These are phyloP conservation scores for Cryptococcus sp. DNA, from an alignment of 1,284 basidiomycete genomes.

Conservation along the genomic window DNA sequence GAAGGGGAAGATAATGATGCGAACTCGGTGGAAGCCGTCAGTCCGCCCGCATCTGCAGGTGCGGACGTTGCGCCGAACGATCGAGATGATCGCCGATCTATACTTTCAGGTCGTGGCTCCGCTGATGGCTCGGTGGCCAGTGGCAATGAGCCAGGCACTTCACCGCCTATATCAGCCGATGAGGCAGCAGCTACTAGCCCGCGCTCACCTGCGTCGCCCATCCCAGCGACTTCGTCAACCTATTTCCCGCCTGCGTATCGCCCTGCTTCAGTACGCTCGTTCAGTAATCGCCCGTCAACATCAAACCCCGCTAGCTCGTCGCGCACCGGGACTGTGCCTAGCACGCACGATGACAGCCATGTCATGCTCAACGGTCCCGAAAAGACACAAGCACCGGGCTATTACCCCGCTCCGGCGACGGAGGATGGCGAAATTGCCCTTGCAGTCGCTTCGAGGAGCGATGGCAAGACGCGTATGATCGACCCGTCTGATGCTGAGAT, in stretches of 20 bases:
- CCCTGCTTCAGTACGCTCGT: slow-evolving; percentile 43
- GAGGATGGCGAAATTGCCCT: slow-evolving; percentile 48
- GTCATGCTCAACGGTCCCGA: slow-evolving; percentile 23
- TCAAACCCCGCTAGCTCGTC: neutral
- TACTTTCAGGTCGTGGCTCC: neutral
- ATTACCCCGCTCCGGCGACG: slow-evolving; percentile 52
- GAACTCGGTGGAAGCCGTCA: neutral
- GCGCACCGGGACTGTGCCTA: neutral
- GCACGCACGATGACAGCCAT: neutral
- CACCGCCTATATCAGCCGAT: neutral
- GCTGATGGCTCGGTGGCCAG: too few species aligned
- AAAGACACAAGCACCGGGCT: slow-evolving; percentile 45
- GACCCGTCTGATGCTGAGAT: slow-evolving; percentile 5
- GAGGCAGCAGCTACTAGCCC: neutral
- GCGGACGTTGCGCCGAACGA: neutral
- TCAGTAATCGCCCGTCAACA: slow-evolving; percentile 7
- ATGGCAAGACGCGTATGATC: slow-evolving; percentile 39
- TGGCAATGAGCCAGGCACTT: too few species aligned
- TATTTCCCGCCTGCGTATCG: slow-evolving; percentile 49
- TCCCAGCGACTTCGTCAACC: slow-evolving; percentile 7
- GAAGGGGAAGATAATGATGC: neutral
- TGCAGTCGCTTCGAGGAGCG: slow-evolving; percentile 38
- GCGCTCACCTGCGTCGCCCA: neutral
- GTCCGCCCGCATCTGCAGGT: neutral
- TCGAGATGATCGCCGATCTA: neutral